Base-by-base conservation (phyloP, 2,329 filamentous ascomycete species). In the Orbilia oligospora region DNA sequence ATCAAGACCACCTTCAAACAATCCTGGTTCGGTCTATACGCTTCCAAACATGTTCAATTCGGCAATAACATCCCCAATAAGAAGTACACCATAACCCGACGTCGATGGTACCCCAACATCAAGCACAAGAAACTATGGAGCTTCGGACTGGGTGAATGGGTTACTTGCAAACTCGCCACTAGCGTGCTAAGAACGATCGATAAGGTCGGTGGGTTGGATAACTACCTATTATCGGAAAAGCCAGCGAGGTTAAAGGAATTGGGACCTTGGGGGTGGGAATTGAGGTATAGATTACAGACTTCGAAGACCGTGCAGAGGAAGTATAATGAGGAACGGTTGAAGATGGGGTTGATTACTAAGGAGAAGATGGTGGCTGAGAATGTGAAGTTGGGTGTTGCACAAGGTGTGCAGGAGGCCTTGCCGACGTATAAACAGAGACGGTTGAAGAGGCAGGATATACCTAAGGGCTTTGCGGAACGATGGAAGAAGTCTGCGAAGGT, bases 241-340 rank as follows among this genome's bases (percentile, higher is more conserved):
- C 87, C 91, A 16, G 88, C 87, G 48, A 89, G 96, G 80, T 88
- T 98, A 83, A 92, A 91, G 86, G 93, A 97, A 85, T 87, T 99
- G 72, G 96, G 96, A 4, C 90, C 95, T 66, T 91, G 91, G 81
- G 96, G 96, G 5, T 99, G 96, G 96, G 90, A 91, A 82, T 86
- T 99, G 83, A 88, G 96, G 80, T 97, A 94, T 92, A 89, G 92
- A 80, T 87, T 99, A 79, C 93, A 97, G 91, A 93, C 95, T 86
- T 94, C 90, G 3, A 86, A 87, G 0, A 85, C 86, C 20, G 88
- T 97, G 64, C 90, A 90, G 84, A 88, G 88, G 81, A 87, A 89
- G 80, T 92, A 94, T 83, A 88, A 88, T 49, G 84, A 85, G 63
- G 88, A 97, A 86, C 87, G 93, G 78, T 85, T 87, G 73, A 86